A percentile compares a stretch with the other conserved stretches of the same genome.
These are phyloP conservation scores for Spizellomyces sp. DNA, from an alignment of 192 early-diverging fungal genomes.

Conservation along the genomic window DNA sequence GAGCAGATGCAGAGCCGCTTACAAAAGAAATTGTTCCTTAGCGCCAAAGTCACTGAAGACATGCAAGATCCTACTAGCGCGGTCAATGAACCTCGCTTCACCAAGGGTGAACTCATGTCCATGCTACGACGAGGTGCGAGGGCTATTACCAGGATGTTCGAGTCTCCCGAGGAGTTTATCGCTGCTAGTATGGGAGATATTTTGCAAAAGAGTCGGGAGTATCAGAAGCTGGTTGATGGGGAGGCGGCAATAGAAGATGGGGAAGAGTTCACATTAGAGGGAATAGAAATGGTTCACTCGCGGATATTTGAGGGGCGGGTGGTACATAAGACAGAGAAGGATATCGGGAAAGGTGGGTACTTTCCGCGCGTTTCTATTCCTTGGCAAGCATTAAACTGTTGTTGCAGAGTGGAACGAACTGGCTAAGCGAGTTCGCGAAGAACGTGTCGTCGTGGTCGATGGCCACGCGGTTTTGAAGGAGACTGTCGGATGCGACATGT, in stretches of 20 bases:
- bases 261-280: slow-evolving; percentile 31
- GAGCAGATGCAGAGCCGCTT: slow-evolving; percentile 64
- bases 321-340: slow-evolving; percentile 18
- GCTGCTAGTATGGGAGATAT: slow-evolving; percentile 27
- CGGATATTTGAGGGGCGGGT: slow-evolving; percentile 37
- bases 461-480: slow-evolving; percentile 37
- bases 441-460: slow-evolving; percentile 37
- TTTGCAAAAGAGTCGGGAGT: slow-evolving; percentile 14
- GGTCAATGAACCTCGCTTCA: slow-evolving; percentile 31
- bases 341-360: slow-evolving; percentile 21
- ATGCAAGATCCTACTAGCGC: slow-evolving; percentile 18
- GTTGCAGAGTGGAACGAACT: slow-evolving; percentile 35
- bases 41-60: slow-evolving; percentile 36
- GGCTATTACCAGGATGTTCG: slow-evolving; percentile 21
- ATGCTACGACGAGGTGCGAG: slow-evolving; percentile 41
- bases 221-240: slow-evolving; percentile 26
- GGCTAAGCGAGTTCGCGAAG: slow-evolving; percentile 34
- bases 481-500: slow-evolving; percentile 37
- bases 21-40: slow-evolving; percentile 63
- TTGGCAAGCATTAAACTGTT: not conserved
- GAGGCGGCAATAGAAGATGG: slow-evolving; percentile 13
- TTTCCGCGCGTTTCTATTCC: not conserved
- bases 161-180: slow-evolving; percentile 24
- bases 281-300: slow-evolving; percentile 32
- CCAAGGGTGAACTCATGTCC: slow-evolving; percentile 33